These are phyloP conservation scores for Fusarium falciforme DNA, from an alignment of 2,329 filamentous ascomycete genomes.

Conservation along the genomic window DNA sequence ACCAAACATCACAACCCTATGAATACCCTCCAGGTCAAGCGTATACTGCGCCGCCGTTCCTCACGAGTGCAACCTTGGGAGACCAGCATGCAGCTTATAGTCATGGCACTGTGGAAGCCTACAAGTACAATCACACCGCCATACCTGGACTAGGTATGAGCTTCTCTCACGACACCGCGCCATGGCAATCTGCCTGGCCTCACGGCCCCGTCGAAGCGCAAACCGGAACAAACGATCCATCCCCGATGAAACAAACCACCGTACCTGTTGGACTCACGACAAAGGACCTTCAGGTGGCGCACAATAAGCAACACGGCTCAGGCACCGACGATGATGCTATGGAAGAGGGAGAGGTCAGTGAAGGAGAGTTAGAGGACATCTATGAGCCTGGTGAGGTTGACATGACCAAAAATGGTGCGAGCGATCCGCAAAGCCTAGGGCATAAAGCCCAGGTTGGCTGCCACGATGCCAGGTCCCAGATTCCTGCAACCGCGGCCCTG, in stretches of 20 bases:
- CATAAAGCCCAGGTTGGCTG: background rate
- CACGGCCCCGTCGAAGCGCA: constrained; percentile 14
- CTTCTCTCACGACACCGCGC: constrained; percentile 29
- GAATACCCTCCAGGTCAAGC: constrained; percentile 25
- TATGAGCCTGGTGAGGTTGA: constrained; percentile 57
- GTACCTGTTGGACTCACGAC: background rate
- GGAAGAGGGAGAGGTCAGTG: constrained; percentile 84
- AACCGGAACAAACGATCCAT: background rate
- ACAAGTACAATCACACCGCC: constrained; percentile 42
- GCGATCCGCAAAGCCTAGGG: background rate
- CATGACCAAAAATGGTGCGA: background rate
- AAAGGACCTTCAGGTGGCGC: background rate
- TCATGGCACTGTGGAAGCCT: constrained; percentile 29
- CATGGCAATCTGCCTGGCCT: constrained; percentile 30
- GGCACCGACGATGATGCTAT: constrained; percentile 33
- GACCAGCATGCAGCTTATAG: constrained; percentile 11
- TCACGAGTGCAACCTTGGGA: constrained; percentile 11
- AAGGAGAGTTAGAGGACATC: constrained; percentile 70
- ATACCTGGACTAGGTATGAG: constrained; percentile 52
- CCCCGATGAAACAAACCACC: background rate
- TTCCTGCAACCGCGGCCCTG: background rate
- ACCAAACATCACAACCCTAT: constrained; percentile 37
- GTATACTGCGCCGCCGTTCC: constrained; percentile 20
- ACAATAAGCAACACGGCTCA: constrained; percentile 6
- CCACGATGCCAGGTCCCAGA: background rate